Base-by-base conservation (phyloP, 164 flowering plant genomes). In the Litsea cubeba region DNA sequence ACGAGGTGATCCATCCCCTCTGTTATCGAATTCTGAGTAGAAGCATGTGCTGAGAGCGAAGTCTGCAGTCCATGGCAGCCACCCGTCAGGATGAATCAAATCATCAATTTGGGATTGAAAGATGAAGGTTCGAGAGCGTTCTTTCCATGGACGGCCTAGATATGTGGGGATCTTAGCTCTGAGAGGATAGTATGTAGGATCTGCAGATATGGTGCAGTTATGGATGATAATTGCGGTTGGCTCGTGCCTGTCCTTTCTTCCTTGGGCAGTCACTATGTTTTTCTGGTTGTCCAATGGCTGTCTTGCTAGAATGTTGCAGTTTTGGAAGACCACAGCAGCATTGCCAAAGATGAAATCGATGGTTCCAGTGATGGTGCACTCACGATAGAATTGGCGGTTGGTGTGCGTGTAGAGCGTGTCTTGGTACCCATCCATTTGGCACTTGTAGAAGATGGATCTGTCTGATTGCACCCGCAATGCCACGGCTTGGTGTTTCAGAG, bases 301-400 rank as follows among this genome's bases (percentile, higher is more conserved):
- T 72, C 90, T 76, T 2, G 87, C 85, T 2, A 84, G 40, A 5
- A 91, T 49, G 28, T 74, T 78, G 84, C 97, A 91, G 82, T 91
- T 87, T 71, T 93, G 98, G 87, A 93, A 82, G n/a, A 93, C 79
- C 0, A 77, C 88, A 0, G 79, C 75, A 5, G 88, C 87, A 71
- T 91, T 78, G 3, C 98, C 98, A 50, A 89, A 89, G 81, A 93
- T 81, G 85, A 90, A 85, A 78, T 93, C 97, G 50, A 90, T 82
- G 76, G 98, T 88, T 71, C 98, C 97, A 2, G 85, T 32, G 82
- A 93, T 83, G 76, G 75, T 72, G 83, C 98, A 93, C 80, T 91
- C 89, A 23, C 98, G 85, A 84, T 88, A 93, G 87, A 85, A 91
- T 23, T 93, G 98, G 18, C 92, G 88, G 75, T 87, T 77, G 68